Base-by-base conservation (phyloP, 2,329 filamentous ascomycete species). In the Rutstroemia sp. region DNA sequence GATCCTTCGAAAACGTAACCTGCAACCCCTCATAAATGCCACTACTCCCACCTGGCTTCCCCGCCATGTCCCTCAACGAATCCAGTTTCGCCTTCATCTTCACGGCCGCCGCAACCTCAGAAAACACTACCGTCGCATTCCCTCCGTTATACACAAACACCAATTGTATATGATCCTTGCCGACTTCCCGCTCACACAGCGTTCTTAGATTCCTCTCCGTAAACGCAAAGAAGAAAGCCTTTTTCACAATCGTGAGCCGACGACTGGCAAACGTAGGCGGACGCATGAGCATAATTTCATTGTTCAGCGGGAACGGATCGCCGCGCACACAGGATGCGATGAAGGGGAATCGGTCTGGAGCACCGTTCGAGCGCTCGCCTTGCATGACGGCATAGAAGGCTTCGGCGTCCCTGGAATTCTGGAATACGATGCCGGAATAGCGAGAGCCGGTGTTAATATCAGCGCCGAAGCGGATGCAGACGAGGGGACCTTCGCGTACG, bases 121-220 rank as follows among this genome's bases (percentile, higher is more conserved):
- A 54, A 48, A 69, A 68, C 2, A 68, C 59, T 12, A 69, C 59
- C 1, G 68, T 69, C 0, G 67, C 68, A 50, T 69, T 69, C 0
- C 68, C 68, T 19, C 63, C 63, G 51, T 69, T 69, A 49, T 69
- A 69, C 19, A 69, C 56, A 27, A 55, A 56, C 1, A 58, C 40
- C 47, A 63, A 45, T 49, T 68, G 65, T 5, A 69, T 57, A 19
- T 60, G 56, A 2, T 67, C 62, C 19, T 38, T 51, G 3, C 61
- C 61, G 3, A 65, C 66, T 12, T 62, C 30, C 30, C 62, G 66
- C 36, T 62, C 58, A 23, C 64, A 67, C 1, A 68, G 46, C 4
- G 49, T 49, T 39, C 39, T 58, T 7, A 69, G 19, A 34, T 65
- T 55, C 8, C 57, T 39, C 48, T 65, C 60, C 1, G 60, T 60